phyloP scores from a whole-genome alignment of 345 rosid genomes.

The Ceriops zippeliana region DNA sequence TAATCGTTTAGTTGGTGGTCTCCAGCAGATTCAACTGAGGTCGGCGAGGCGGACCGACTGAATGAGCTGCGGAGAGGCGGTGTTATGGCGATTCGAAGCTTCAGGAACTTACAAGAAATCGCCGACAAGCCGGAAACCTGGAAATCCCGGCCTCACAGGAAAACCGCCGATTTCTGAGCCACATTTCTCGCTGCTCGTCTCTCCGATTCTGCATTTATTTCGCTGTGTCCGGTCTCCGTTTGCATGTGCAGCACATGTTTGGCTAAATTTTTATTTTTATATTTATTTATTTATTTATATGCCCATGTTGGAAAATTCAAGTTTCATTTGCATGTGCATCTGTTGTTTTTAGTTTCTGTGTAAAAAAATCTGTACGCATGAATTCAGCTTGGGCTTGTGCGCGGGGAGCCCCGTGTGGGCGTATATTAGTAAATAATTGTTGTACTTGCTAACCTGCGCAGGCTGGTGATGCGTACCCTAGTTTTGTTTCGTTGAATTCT shows the following conservation, averaged over 20 bases:
- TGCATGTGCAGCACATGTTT: neutral
- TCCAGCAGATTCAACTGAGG: constrained; percentile 34
- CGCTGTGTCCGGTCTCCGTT: neutral
- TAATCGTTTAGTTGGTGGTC: neutral
- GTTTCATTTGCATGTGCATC: too few species aligned
- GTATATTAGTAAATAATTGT: constrained; percentile 21
- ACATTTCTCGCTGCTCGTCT: neutral
- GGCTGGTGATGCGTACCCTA: neutral
- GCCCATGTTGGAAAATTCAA: too few species aligned
- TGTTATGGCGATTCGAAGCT: constrained; percentile 54
- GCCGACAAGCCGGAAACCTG: constrained; percentile 23
- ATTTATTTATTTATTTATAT: too few species aligned
- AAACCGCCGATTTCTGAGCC: constrained; percentile 60
- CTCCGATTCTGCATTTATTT: neutral
- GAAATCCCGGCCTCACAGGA: constrained; percentile 55
- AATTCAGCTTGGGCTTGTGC: too few species aligned
- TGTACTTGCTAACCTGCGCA: constrained; percentile 17
- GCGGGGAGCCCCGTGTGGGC: neutral
- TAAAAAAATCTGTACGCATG: too few species aligned
- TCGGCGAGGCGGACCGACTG: constrained; percentile 32
- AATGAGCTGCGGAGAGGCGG: constrained; percentile 40
- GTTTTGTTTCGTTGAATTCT: neutral
- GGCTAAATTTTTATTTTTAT: too few species aligned
- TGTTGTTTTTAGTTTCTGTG: too few species aligned
- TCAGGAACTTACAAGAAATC: constrained; percentile 61